Evolutionary conservation across 192 early-diverging fungal species (phyloP).

Genomic region (Backusella morwellensis): DNA sequence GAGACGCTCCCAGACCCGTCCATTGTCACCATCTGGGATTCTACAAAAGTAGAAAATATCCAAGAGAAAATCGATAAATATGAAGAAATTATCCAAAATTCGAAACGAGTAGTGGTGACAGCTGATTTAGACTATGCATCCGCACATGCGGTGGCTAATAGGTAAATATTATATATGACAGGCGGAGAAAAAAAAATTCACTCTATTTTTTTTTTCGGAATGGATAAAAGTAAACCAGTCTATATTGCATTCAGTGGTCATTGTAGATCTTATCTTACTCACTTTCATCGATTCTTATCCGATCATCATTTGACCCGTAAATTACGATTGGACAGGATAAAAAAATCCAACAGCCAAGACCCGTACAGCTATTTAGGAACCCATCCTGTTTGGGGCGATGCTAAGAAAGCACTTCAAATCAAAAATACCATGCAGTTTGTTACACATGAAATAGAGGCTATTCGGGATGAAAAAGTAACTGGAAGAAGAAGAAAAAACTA

Average conservation of each 20-base stretch:
- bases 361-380: constrained; percentile 34
- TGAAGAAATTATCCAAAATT: constrained; percentile 14
- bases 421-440: constrained; percentile 13
- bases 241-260: constrained; percentile 31
- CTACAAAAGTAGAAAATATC: neutral
- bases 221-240: constrained; percentile 27
- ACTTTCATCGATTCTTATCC: constrained; percentile 25
- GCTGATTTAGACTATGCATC: constrained; percentile 34
- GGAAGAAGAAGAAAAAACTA: constrained; percentile 24
- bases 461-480: constrained; percentile 15
- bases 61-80: constrained; percentile 17
- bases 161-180: constrained; percentile 10
- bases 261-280: constrained; percentile 20
- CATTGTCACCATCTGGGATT: constrained; percentile 21
- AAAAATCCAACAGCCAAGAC: neutral
- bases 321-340: constrained; percentile 24
- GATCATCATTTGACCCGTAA: constrained; percentile 27
- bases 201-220: neutral
- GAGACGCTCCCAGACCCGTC: neutral
- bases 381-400: constrained; percentile 22
- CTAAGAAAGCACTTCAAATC: constrained; percentile 7
- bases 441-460: constrained; percentile 14
- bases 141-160: constrained; percentile 22
- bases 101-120: constrained; percentile 17
- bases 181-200: neutral